A percentile compares a stretch with the other conserved stretches of the same genome.
These are phyloP conservation scores for Gnomoniopsis smithogilvyi DNA, from an alignment of 2,329 filamentous ascomycete species.

Conservation along the genomic window DNA sequence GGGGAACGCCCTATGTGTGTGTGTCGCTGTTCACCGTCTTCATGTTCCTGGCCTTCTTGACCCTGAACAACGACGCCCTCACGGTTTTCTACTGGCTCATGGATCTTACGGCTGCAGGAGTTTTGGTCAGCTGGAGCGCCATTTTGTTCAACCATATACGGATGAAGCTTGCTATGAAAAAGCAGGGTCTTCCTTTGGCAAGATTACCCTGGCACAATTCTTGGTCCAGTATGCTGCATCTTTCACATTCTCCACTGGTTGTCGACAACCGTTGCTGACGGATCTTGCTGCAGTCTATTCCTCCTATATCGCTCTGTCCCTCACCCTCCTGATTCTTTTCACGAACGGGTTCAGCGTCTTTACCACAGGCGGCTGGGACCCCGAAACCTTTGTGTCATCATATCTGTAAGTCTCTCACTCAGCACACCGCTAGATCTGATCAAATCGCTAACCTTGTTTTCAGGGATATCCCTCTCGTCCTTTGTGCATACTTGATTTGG, in stretches of 20 bases:
- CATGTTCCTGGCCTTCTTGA: constrained; percentile 57
- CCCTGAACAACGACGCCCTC: constrained; percentile 52
- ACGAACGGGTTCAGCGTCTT: constrained; percentile 68
- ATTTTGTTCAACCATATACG: constrained; percentile 60
- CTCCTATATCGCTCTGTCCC: constrained; percentile 57
- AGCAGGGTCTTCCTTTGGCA: constrained; percentile 46
- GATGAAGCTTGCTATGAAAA: constrained; percentile 49
- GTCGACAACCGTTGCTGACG: neutral
- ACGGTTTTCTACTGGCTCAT: constrained; percentile 66
- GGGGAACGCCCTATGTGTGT: constrained; percentile 56
- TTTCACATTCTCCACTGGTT: neutral
- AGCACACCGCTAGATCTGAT: neutral
- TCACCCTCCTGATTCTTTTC: constrained; percentile 63
- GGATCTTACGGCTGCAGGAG: constrained; percentile 58
- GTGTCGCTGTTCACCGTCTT: constrained; percentile 52
- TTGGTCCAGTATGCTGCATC: constrained; percentile 51
- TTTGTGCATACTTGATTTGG: constrained; percentile 57
- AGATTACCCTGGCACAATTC: constrained; percentile 61
- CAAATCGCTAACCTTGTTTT: constrained; percentile 4
- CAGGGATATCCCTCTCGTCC: constrained; percentile 59
- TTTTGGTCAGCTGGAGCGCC: constrained; percentile 60
- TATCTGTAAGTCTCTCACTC: constrained; percentile 54
- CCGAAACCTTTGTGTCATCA: constrained; percentile 56
- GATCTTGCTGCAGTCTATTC: constrained; percentile 44
- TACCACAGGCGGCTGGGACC: constrained; percentile 55